Evolutionary conservation across 345 rosid genomes (phyloP), one percentile per base, ranked within the genome.

Genomic region (Lumnitzera littorea): DNA sequence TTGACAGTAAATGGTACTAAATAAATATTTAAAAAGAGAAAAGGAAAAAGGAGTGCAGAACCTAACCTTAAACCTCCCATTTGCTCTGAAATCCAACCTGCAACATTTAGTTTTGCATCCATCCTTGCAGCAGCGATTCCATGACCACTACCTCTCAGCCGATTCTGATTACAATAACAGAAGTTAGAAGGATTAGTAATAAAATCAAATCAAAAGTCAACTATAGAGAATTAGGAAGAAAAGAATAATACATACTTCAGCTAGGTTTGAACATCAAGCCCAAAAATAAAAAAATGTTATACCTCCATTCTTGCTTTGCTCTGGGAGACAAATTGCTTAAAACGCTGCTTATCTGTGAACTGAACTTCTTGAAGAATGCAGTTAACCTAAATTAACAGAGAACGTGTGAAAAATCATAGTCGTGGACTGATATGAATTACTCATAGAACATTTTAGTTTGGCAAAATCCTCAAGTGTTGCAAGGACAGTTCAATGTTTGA

Each of bases 251-350:
- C 31, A 27, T 27, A 27, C 31, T 27, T 27, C 31, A 27, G 31
- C 5, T 27, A 27, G 31, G 5, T 27, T 27, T 27, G 31, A 27
- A 27, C 31, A 2, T 27, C 5, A 20, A 20, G 15, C 55, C 2
- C 55, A 53, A 53, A 25, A 16, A 53, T 2, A 16, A 16, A 11
- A 16, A 53, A 16, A 54, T 20, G 41, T 50, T 52, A 53, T 76
- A 94, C 99, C 99, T 90, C 99, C 96, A 90, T 88, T 75, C 89
- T 72, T 52, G 97, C 97, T 90, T 80, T 90, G 73, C 97, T 94
- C 72, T 94, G 96, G 69, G 88, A 90, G 72, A 90, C 97, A 67
- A 94, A 90, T 66, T 94, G 99, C 85, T 86, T 94, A 73, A 94
- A 94, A 51, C 97, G 89, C 70, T 86, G 96, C 74, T 88, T 95